Evolutionary conservation across 1,139 yeast genomes (phyloP).

Genomic region (Taphrina communis): DNA sequence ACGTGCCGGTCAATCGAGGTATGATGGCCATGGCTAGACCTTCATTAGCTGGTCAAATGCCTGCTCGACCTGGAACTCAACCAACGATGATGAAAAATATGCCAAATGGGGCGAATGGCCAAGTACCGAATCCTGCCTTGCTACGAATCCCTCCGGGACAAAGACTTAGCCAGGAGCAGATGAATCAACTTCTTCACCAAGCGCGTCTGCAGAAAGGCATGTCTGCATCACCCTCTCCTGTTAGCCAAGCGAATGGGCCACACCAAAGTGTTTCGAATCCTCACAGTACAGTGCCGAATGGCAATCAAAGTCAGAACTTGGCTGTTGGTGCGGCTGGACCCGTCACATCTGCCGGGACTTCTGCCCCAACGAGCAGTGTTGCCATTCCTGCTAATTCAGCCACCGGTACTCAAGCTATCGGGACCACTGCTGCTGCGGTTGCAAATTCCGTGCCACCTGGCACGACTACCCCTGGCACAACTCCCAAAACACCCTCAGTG

Average conservation of each 20-base stretch:
- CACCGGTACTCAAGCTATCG: conserved; percentile 37
- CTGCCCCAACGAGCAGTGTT: not conserved
- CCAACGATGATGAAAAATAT: not conserved
- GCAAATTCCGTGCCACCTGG: not conserved
- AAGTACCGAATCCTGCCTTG: conserved; percentile 45
- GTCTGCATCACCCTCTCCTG: conserved; percentile 27
- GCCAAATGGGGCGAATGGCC: conserved; percentile 15
- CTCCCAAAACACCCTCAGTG: conserved; percentile 1
- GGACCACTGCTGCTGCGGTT: conserved; percentile 44
- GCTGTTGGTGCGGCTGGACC: conserved; percentile 4
- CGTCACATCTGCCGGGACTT: not conserved
- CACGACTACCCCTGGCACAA: not conserved
- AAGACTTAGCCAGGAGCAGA: conserved; percentile 48
- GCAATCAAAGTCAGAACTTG: not conserved
- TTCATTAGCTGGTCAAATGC: conserved; percentile 41
- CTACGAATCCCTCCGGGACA: conserved; percentile 46
- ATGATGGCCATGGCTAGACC: conserved; percentile 24
- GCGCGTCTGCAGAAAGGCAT: conserved; percentile 29
- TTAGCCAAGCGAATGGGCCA: not conserved
- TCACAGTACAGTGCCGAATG: not conserved
- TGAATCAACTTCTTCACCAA: conserved; percentile 48
- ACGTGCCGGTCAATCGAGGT: conserved; percentile 2
- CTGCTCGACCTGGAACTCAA: conserved; percentile 14
- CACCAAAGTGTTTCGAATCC: not conserved
- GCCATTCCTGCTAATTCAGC: not conserved